Conservation (phyloP, 306 rosid genomes). For the Gleditsia sinensis region DNA sequence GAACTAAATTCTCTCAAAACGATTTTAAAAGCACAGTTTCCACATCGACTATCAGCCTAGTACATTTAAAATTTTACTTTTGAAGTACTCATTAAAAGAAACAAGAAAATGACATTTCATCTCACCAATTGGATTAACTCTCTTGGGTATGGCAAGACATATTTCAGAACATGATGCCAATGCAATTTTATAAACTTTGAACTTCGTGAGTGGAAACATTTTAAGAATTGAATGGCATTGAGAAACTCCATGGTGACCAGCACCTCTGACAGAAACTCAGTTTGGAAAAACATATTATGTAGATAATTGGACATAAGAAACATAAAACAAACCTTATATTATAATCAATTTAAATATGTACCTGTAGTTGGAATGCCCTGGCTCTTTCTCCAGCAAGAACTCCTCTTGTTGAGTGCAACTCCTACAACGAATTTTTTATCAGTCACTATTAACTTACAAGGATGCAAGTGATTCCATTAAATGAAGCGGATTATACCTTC, state of each 20-base stretch:
- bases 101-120: too few species aligned
- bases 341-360: constrained; percentile 28
- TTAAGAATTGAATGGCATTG: not conserved
- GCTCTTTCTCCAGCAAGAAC: constrained; percentile 86
- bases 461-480: constrained; percentile 2
- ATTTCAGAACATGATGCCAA: not conserved
- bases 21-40: too few species aligned
- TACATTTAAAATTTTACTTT: too few species aligned
- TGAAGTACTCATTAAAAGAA: too few species aligned
- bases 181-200: not conserved
- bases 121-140: too few species aligned
- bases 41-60: too few species aligned
- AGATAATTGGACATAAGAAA: not conserved
- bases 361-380: constrained; percentile 96
- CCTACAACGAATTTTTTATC: constrained; percentile 50
- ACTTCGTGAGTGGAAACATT: not conserved
- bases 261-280: not conserved
- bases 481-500: constrained; percentile 54
- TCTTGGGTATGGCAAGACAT: not conserved
- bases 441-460: not conserved
- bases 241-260: not conserved
- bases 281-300: not conserved
- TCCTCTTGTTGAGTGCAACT: constrained; percentile 95
- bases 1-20: too few species aligned
- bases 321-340: not conserved